These are phyloP conservation scores for Galerina sulciceps DNA, from an alignment of 768 basidiomycete species.

Conservation along the genomic window DNA sequence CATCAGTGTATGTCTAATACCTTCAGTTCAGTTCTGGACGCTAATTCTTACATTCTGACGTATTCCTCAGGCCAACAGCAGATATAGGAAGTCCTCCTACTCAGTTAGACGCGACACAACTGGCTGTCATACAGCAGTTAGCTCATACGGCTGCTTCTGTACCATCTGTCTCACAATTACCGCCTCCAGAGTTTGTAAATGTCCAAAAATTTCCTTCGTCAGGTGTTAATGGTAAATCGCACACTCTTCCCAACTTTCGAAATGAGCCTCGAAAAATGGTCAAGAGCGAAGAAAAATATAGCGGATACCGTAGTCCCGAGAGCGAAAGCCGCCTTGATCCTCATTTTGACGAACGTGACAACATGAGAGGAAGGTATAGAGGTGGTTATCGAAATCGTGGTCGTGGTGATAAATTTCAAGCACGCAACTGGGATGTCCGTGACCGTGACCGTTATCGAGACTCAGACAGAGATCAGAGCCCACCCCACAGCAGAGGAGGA, in stretches of 20 bases:
- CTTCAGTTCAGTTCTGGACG: neutral
- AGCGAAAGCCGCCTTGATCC: conserved; percentile 52
- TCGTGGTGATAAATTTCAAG: conserved; percentile 47
- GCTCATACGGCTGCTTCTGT: conserved; percentile 57
- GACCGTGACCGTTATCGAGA: conserved; percentile 59
- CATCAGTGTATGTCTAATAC: conserved; percentile 39
- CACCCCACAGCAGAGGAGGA: conserved; percentile 45
- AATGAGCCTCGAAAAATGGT: conserved; percentile 46
- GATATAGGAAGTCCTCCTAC: conserved; percentile 45
- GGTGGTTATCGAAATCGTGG: conserved; percentile 65
- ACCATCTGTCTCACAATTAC: conserved; percentile 36
- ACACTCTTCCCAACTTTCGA: conserved; percentile 41
- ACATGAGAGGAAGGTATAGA: conserved; percentile 56
- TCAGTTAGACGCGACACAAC: conserved; percentile 55
- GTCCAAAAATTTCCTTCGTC: conserved; percentile 33
- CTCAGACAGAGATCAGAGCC: conserved; percentile 39
- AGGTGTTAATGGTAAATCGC: conserved; percentile 38
- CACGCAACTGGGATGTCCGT: conserved; percentile 62
- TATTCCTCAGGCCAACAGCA: conserved; percentile 62
- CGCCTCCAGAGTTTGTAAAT: conserved; percentile 33
- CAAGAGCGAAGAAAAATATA: conserved; percentile 46
- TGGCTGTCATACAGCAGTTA: conserved; percentile 79
- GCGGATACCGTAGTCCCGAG: conserved; percentile 54
- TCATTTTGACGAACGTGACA: conserved; percentile 53
- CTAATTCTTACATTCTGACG: neutral